These are phyloP conservation scores for Phialophora expanda DNA, from an alignment of 2,329 filamentous ascomycete genomes.

Conservation along the genomic window DNA sequence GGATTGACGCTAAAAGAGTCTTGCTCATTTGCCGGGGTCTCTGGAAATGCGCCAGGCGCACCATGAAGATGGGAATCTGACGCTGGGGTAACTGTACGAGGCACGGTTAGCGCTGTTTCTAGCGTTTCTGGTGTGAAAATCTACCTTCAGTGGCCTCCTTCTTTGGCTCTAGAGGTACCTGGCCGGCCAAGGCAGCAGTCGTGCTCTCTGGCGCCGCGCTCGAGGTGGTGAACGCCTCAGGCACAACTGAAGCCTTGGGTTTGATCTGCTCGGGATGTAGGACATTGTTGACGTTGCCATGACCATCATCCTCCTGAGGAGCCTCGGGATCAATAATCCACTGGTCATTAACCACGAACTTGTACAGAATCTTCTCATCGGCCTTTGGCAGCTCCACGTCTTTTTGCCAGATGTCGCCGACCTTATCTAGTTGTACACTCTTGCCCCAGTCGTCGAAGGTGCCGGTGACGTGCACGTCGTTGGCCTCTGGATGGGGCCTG, in stretches of 20 bases:
- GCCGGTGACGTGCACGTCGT: constrained; percentile 91
- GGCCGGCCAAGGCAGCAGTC: constrained; percentile 62
- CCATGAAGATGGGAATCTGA: constrained; percentile 19
- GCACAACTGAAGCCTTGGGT: constrained; percentile 25
- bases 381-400: constrained; percentile 72
- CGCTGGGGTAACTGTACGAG: constrained; percentile 21
- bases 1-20: constrained; percentile 56
- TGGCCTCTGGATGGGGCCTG: constrained; percentile 77
- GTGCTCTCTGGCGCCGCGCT: constrained; percentile 73
- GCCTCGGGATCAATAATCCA: constrained; percentile 85
- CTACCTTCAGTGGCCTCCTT: constrained; percentile 38
- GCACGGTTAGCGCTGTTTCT: constrained; percentile 64
- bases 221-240: constrained; percentile 52
- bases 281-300: constrained; percentile 92
- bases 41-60: constrained; percentile 71
- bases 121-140: constrained; percentile 4
- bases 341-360: constrained; percentile 94
- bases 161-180: constrained; percentile 43
- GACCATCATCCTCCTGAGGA: constrained; percentile 79
- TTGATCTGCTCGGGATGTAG: constrained; percentile 75
- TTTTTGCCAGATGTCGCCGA: constrained; percentile 76
- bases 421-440: constrained; percentile 80
- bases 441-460: constrained; percentile 95
- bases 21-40: constrained; percentile 61
- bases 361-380: constrained; percentile 83